phyloP scores from a whole-genome alignment of 176 grass and related monocot genomes.

The Cenchrus americanus region DNA sequence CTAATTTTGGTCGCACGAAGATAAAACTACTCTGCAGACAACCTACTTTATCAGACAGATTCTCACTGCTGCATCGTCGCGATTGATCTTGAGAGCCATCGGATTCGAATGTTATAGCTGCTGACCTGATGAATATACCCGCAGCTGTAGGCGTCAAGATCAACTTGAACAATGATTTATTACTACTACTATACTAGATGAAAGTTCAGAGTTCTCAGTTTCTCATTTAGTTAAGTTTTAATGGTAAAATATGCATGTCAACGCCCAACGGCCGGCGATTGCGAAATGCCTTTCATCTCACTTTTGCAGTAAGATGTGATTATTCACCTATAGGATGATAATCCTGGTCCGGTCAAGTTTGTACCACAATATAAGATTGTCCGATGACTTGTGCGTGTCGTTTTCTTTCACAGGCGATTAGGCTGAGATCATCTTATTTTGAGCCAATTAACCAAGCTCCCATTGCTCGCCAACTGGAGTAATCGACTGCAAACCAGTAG shows the following conservation, averaged over 20 bases:
- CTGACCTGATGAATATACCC: background rate
- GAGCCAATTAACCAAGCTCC: background rate
- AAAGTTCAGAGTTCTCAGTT: constrained; percentile 6
- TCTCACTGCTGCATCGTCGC: background rate
- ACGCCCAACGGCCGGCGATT: background rate
- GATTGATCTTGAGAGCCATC: background rate
- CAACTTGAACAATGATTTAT: background rate
- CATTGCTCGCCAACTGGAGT: background rate
- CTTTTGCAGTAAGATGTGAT: background rate
- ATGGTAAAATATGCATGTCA: background rate
- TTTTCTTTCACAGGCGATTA: background rate
- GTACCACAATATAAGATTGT: background rate
- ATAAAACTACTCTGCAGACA: background rate
- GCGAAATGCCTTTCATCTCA: background rate
- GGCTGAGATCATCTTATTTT: background rate
- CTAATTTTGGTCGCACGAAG: background rate
- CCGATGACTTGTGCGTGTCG: background rate
- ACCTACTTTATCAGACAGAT: background rate
- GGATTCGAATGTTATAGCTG: background rate
- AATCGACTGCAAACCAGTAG: background rate
- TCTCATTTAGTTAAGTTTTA: background rate
- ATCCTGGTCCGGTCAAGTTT: background rate
- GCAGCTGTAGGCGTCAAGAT: background rate
- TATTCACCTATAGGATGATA: constrained; percentile 4
- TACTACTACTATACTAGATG: background rate